phyloP scores from a whole-genome alignment of 2,329 filamentous ascomycete species.

The Penicillium sp. region DNA sequence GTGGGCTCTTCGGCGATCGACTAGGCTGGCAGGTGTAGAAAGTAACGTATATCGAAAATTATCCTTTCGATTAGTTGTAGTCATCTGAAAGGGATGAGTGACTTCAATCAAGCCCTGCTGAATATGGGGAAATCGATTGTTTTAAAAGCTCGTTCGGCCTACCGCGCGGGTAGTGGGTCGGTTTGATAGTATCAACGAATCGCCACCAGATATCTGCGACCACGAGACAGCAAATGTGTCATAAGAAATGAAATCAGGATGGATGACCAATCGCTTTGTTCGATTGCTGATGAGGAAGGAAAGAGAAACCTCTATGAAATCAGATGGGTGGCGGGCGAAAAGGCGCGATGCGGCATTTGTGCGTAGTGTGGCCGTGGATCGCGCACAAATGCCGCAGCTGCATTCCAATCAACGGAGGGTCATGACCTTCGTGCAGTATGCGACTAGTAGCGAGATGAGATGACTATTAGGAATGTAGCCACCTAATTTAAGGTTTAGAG shows the following conservation, averaged over 20 bases:
- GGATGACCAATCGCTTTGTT: neutral
- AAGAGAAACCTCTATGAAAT: slow-evolving; percentile 15
- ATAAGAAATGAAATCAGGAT: neutral
- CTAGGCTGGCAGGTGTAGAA: neutral
- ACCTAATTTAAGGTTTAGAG: neutral
- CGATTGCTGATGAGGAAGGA: slow-evolving; percentile 7
- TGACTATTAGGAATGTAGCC: slow-evolving; percentile 5
- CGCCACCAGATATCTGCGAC: neutral
- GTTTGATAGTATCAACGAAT: slow-evolving; percentile 8
- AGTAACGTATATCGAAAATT: neutral
- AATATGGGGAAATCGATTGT: neutral
- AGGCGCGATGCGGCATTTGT: slow-evolving; percentile 33
- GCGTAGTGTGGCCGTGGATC: slow-evolving; percentile 24
- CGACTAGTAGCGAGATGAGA: neutral
- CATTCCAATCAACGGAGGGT: slow-evolving; percentile 19
- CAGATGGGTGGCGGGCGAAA: slow-evolving; percentile 9
- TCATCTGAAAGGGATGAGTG: neutral
- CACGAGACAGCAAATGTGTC: slow-evolving; percentile 5
- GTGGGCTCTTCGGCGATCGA: slow-evolving; percentile 6
- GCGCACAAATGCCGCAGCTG: slow-evolving; percentile 38
- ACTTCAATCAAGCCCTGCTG: neutral
- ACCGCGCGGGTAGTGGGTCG: slow-evolving; percentile 7
- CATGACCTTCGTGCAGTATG: slow-evolving; percentile 17
- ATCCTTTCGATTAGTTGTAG: neutral
- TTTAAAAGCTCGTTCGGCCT: slow-evolving; percentile 3